Base-by-base conservation (phyloP, 176 grass and related monocot genomes). In the Rhynchospora tenuis region DNA sequence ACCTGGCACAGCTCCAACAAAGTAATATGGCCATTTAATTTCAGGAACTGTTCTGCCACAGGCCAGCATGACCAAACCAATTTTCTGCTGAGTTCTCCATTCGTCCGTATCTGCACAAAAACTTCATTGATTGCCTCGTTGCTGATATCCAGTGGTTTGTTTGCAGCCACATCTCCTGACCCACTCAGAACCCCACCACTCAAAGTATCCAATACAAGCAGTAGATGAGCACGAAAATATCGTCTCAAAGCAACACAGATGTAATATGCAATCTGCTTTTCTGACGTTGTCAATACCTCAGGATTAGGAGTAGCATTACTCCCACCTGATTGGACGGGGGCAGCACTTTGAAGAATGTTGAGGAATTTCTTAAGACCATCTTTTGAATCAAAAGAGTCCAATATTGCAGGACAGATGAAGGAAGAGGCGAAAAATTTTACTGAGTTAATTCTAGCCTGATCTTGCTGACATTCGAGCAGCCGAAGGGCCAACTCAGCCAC, bases 191-290 rank as follows among this genome's bases (percentile, higher is more conserved):
- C 91, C 65, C 94, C 88, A 78, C 96, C 86, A 64, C 93, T 89
- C 73, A 99, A 84, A 81, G 91, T 95, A 90, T 99, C 96, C 24
- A 95, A 83, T 84, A 99, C 87, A 51, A 93, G 83, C 81, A 99
- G 87, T 20, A 95, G 91, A 85, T 99, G 93, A 59, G 96, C 96
- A 75, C 96, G 92, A 66, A 99, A 99, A 64, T 99, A 95, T 62
- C 93, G 96, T 5, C 93, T 86, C 50, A 99, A 82, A 27, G 93
- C 96, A 90, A 99, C 89, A 91, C 93, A 95, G 10, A 93, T 88
- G 87, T 99, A 93, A 42, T 99, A 99, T 23, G 93, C 91, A 65
- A 99, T 94, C 80, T 99, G 96, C 84, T 99, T 99, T 85, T 99
- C 96, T 82, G 87, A 91, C 33, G 86, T 71, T 57, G 96, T 91